Evolutionary conservation across 2,329 filamentous ascomycete genomes (phyloP).

Genomic region (Aspergillus ruber): DNA sequence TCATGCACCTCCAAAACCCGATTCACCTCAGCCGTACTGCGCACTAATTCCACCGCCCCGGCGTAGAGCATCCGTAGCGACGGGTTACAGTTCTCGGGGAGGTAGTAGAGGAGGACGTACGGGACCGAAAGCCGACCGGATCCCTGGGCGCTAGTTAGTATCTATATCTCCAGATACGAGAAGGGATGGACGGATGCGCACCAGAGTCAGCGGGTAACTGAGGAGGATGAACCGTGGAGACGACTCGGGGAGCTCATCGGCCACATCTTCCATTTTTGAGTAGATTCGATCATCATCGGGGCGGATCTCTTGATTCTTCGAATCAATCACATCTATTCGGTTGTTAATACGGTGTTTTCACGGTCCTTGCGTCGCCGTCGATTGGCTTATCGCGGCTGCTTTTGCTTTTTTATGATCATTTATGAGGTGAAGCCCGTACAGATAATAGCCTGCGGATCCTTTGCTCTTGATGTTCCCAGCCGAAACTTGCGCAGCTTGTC

Average conservation of each 20-base stretch:
- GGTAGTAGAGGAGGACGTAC: conserved; percentile 91
- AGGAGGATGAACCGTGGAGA: conserved; percentile 83
- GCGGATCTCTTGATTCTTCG: conserved; percentile 80
- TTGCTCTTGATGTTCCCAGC: conserved; percentile 78
- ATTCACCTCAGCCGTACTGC: conserved; percentile 85
- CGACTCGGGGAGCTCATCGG: conserved; percentile 86
- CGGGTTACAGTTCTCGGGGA: conserved; percentile 83
- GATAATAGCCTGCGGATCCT: conserved; percentile 82
- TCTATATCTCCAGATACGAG: not conserved
- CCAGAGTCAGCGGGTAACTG: conserved; percentile 83
- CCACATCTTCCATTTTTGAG: conserved; percentile 70
- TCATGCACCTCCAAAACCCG: conserved; percentile 78
- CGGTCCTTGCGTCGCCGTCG: not conserved
- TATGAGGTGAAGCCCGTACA: conserved; percentile 56
- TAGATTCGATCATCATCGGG: conserved; percentile 77
- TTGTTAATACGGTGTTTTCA: conserved; percentile 15
- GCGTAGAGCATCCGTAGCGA: conserved; percentile 91
- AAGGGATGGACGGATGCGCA: conserved; percentile 37
- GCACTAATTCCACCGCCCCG: conserved; percentile 90
- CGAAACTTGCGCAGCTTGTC: conserved; percentile 91
- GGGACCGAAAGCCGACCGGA: conserved; percentile 82
- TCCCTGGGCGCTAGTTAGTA: conserved; percentile 44
- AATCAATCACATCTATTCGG: conserved; percentile 75
- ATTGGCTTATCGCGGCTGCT: not conserved
- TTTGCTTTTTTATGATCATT: not conserved